Conservation (phyloP, 1,139 yeast species). For the Suhomyces wounanorum region DNA sequence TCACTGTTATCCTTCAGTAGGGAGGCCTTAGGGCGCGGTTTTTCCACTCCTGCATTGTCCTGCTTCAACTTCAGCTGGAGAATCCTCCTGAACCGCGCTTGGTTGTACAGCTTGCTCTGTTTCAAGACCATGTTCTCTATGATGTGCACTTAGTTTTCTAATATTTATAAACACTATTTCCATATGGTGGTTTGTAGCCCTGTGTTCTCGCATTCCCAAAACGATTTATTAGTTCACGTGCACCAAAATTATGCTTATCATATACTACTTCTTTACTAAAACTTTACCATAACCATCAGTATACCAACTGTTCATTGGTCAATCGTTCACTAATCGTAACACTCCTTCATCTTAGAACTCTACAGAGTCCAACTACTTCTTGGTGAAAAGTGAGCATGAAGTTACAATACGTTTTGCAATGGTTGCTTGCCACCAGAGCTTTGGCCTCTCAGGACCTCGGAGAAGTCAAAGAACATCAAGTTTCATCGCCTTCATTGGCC, state of each 20-base stretch:
- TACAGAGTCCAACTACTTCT: not conserved
- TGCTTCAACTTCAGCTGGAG: slow-evolving; percentile 20
- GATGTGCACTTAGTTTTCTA: too few relatives aligned
- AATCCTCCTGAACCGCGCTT: slow-evolving; percentile 21
- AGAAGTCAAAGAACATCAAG: not conserved
- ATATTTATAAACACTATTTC: too few relatives aligned
- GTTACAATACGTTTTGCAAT: slow-evolving; percentile 1
- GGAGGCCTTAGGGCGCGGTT: slow-evolving; percentile 7
- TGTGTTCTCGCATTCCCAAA: too few relatives aligned
- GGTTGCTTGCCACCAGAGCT: slow-evolving; percentile 6
- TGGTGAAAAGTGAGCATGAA: slow-evolving; percentile 1
- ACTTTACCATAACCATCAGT: not conserved
- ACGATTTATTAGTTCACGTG: not conserved
- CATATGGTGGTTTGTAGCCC: too few relatives aligned
- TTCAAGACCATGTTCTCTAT: slow-evolving; percentile 3
- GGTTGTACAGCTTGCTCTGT: slow-evolving; percentile 23
- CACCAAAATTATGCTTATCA: not conserved
- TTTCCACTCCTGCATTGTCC: slow-evolving; percentile 1
- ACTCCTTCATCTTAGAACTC: not conserved
- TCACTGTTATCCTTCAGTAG: slow-evolving; percentile 45
- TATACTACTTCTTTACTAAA: not conserved
- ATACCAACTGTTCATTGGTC: not conserved
- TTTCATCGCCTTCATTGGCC: slow-evolving; percentile 20
- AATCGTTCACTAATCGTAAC: not conserved
- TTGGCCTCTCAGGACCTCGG: not conserved